Evolutionary conservation across 805 yeast species (phyloP).

Genomic region (Tetrapisispora arboricola): DNA sequence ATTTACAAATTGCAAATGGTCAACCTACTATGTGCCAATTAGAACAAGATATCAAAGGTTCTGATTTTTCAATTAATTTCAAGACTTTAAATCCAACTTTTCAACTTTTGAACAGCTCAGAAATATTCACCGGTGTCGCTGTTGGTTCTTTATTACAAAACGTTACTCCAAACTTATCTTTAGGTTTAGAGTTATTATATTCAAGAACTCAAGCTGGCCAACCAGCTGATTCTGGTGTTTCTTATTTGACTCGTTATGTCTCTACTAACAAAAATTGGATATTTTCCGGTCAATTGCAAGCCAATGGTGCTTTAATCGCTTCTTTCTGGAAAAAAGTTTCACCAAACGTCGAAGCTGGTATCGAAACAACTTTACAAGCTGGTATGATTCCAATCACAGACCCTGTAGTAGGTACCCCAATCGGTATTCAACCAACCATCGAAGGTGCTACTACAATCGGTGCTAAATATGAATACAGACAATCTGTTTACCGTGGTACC

Average conservation of each 20-base stretch:
- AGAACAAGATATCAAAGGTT: constrained; percentile 91
- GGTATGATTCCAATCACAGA: constrained; percentile 64
- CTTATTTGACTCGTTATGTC: constrained; percentile 83
- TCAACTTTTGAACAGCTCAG: constrained; percentile 31
- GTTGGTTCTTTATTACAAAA: constrained; percentile 88
- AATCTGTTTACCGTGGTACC: constrained; percentile 91
- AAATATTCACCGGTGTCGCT: constrained; percentile 80
- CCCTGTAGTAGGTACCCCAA: constrained; percentile 66
- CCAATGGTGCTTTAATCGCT: constrained; percentile 80
- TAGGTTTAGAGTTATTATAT: constrained; percentile 90
- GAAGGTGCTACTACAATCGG: constrained; percentile 92
- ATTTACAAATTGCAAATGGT: constrained; percentile 76
- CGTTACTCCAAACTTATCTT: constrained; percentile 67
- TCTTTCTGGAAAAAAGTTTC: constrained; percentile 92
- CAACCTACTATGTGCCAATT: constrained; percentile 92
- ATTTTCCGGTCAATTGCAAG: constrained; percentile 86
- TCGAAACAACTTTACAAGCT: constrained; percentile 77
- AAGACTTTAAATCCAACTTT: constrained; percentile 85
- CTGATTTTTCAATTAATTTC: constrained; percentile 79
- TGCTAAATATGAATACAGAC: constrained; percentile 96
- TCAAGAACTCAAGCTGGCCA: constrained; percentile 55
- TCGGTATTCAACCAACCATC: constrained; percentile 72
- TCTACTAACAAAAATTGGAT: constrained; percentile 68
- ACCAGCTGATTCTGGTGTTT: constrained; percentile 86
- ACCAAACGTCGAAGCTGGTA: constrained; percentile 89